phyloP scores from a whole-genome alignment of 1,284 basidiomycete genomes.

The Ustilago cynodontis region DNA sequence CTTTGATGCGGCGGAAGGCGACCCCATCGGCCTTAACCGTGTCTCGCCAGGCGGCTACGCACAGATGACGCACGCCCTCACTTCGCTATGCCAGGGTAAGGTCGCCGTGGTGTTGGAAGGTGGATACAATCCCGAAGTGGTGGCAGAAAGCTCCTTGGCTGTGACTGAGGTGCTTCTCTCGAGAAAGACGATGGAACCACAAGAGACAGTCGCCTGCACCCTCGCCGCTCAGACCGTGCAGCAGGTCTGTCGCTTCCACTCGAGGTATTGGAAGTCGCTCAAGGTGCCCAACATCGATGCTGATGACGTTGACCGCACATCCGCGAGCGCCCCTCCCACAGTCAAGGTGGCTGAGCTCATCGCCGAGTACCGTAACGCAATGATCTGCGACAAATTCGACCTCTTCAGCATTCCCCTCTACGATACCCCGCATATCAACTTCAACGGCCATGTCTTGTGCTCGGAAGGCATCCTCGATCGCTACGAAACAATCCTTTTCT shows the following conservation, averaged over 20 bases:
- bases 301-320: constrained; percentile 23
- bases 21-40: constrained; percentile 88
- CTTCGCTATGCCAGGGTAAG: constrained; percentile 87
- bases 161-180: constrained; percentile 88
- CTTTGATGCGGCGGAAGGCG: constrained; percentile 94
- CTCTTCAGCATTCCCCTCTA: constrained; percentile 85
- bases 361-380: constrained; percentile 84
- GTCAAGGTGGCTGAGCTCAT: constrained; percentile 76
- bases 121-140: constrained; percentile 92
- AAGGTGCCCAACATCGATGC: constrained; percentile 28
- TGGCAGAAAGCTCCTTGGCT: constrained; percentile 86
- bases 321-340: constrained; percentile 17
- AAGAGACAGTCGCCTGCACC: constrained; percentile 11
- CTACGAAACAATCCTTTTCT: constrained; percentile 53
- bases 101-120: constrained; percentile 96
- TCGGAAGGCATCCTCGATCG: constrained; percentile 75
- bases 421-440: constrained; percentile 77
- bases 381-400: constrained; percentile 78
- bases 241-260: constrained; percentile 86
- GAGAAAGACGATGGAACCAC: constrained; percentile 82
- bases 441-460: constrained; percentile 84
- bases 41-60: constrained; percentile 95
- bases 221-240: constrained; percentile 85
- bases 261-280: constrained; percentile 89
- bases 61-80: constrained; percentile 97